Evolutionary conservation across 176 grass and related monocot species (phyloP), one percentile per base, ranked within the genome.

Genomic region (Carex myosuroides): DNA sequence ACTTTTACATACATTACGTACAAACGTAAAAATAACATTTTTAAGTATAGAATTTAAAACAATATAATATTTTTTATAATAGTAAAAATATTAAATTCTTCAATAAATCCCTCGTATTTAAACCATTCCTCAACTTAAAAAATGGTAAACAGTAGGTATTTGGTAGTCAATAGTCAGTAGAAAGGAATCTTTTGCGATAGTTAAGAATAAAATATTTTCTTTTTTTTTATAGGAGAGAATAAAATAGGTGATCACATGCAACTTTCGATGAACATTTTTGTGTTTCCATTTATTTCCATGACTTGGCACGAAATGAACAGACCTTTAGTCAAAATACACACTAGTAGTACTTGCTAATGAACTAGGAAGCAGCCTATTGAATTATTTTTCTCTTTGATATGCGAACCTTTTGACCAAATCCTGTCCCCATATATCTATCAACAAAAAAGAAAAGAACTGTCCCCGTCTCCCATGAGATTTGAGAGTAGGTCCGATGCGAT

Each of bases 221-320:
- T 35, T 35, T 35, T 35, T 35, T 3, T 35, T 35, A 35, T 35
- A 41, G 39, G 39, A 41, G 4, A 55, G 53, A 55, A 55, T 55
- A 57, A 57, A 57, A 57, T 57, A 57, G 13, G 2, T 9, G 2
- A 35, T 62, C 11, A 13, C 22, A 32, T 30, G 62, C 2, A 65
- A 65, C 8, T 65, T 30, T 30, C 10, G 2, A 65, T 5, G 62
- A 65, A 32, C 3, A 13, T 33, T 29, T 14, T 65, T 65, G n/a
- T 26, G 42, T 74, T 75, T 75, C 70, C 46, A 75, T 75, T 75
- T 52, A 53, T 75, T 75, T 75, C 9, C 70, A 75, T 12, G 8
- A 53, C 70, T 52, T 12, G 20, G 44, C 70, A 75, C 44, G 70
- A 75, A 71, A 53, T 53, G 44, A 73, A 73, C 20, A 13, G 44